Evolutionary conservation across 495 filamentous ascomycete genomes (phyloP).

Genomic region (Penicillium parvum): DNA sequence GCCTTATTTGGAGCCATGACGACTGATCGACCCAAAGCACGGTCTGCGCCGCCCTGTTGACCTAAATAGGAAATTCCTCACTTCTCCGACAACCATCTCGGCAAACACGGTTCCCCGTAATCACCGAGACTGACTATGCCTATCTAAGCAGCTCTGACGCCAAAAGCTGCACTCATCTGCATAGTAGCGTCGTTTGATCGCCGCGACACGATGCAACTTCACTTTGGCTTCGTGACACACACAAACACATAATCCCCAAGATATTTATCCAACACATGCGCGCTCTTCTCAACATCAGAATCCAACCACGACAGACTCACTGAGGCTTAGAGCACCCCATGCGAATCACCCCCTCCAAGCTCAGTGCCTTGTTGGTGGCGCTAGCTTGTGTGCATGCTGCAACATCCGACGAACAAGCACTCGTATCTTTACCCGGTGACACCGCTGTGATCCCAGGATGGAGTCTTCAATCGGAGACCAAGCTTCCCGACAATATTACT

Average conservation of each 20-base stretch:
- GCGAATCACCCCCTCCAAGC: not conserved
- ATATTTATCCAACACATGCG: not conserved
- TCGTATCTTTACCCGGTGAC: slow-evolving; percentile 26
- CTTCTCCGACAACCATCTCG: slow-evolving; percentile 1
- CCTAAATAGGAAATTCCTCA: slow-evolving; percentile 3
- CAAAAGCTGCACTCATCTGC: slow-evolving; percentile 3
- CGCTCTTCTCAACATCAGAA: not conserved
- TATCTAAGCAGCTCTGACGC: not conserved
- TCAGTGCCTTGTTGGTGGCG: not conserved
- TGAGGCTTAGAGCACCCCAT: too few species aligned
- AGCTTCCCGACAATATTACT: slow-evolving; percentile 30
- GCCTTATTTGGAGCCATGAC: not conserved
- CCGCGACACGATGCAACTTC: slow-evolving; percentile 6
- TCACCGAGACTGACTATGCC: slow-evolving; percentile 8
- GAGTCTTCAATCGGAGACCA: slow-evolving; percentile 50
- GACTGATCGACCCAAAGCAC: not conserved
- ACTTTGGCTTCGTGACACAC: not conserved
- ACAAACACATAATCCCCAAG: not conserved
- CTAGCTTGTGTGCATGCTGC: slow-evolving; percentile 1
- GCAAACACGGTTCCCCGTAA: slow-evolving; percentile 12
- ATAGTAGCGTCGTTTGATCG: not conserved
- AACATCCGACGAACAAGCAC: not conserved
- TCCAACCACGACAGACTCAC: too few species aligned
- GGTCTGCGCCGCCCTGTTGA: not conserved
- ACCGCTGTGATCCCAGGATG: slow-evolving; percentile 47